Conservation (phyloP, 495 filamentous ascomycete genomes). For the Neurospora pannonica region DNA sequence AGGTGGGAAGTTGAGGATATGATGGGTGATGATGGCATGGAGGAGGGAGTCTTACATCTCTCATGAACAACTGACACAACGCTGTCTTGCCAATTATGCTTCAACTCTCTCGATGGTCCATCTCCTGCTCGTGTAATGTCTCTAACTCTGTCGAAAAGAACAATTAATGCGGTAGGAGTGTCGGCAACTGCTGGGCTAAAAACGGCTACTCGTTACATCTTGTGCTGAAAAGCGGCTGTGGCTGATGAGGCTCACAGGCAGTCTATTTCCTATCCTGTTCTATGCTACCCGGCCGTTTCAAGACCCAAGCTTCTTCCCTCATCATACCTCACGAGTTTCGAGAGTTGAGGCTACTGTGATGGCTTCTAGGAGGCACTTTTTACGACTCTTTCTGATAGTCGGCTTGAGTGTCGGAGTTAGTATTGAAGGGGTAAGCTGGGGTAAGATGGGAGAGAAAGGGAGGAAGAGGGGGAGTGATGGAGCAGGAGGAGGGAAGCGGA, state of each 20-base stretch:
- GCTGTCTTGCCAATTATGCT: not conserved
- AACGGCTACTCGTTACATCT: not conserved
- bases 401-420: no score
- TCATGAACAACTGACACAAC: not conserved
- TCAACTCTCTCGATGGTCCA: not conserved
- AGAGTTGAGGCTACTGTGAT: no score
- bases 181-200: not conserved
- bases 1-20: constrained; percentile 2
- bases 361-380: no score
- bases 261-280: not conserved
- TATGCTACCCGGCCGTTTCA: no score
- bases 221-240: not conserved
- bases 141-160: not conserved
- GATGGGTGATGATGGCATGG: not conserved
- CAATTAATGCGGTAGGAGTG: not conserved
- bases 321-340: no score
- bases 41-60: not conserved
- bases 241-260: not conserved
- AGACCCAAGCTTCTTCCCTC: no score
- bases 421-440: no score
- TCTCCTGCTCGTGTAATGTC: not conserved
- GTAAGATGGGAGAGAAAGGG: no score
- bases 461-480: no score
- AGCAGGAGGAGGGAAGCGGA: no score
- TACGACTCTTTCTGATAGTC: no score